Percentiles rank a stretch among this genome's conserved stretches.
phyloP scores from a whole-genome alignment of 1,284 basidiomycete species.

The Cryptococcus sp. region DNA sequence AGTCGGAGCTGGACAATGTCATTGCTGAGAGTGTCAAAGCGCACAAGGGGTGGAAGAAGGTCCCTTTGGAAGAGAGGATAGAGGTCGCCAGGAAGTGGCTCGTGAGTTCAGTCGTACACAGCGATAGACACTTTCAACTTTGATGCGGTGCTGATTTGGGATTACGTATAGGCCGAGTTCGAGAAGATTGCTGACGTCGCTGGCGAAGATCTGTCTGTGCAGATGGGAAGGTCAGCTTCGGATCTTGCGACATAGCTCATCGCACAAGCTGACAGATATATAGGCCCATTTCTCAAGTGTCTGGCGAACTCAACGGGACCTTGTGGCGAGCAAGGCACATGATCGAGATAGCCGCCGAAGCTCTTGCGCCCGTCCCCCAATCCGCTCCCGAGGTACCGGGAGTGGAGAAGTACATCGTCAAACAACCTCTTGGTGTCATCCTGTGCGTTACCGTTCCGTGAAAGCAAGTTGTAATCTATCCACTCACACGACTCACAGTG shows the following conservation, averaged over 20 bases:
- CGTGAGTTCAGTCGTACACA: slow-evolving; percentile 53
- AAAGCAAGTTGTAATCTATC: neutral
- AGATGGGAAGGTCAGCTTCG: slow-evolving; percentile 70
- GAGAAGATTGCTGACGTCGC: slow-evolving; percentile 68
- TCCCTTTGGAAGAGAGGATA: slow-evolving; percentile 70
- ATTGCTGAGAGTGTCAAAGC: slow-evolving; percentile 65
- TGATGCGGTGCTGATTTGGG: slow-evolving; percentile 1
- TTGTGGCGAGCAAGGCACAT: slow-evolving; percentile 80
- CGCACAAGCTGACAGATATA: neutral
- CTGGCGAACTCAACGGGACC: slow-evolving; percentile 79
- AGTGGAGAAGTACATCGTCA: slow-evolving; percentile 77
- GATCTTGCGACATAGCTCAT: neutral
- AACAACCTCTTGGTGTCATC: slow-evolving; percentile 83
- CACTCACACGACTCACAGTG: slow-evolving; percentile 10
- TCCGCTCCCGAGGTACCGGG: slow-evolving; percentile 76
- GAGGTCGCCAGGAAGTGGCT: slow-evolving; percentile 74
- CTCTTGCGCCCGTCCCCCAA: slow-evolving; percentile 74
- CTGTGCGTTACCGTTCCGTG: slow-evolving; percentile 69
- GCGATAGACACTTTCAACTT: neutral
- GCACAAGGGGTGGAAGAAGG: slow-evolving; percentile 71
- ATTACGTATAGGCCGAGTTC: slow-evolving; percentile 67
- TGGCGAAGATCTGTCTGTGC: slow-evolving; percentile 70
- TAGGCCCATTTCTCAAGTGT: slow-evolving; percentile 74
- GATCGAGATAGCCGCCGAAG: slow-evolving; percentile 75
- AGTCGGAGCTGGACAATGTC: slow-evolving; percentile 60